These are phyloP conservation scores for Ammopiptanthus mongolicus DNA, from an alignment of 306 rosid species.

Conservation along the genomic window DNA sequence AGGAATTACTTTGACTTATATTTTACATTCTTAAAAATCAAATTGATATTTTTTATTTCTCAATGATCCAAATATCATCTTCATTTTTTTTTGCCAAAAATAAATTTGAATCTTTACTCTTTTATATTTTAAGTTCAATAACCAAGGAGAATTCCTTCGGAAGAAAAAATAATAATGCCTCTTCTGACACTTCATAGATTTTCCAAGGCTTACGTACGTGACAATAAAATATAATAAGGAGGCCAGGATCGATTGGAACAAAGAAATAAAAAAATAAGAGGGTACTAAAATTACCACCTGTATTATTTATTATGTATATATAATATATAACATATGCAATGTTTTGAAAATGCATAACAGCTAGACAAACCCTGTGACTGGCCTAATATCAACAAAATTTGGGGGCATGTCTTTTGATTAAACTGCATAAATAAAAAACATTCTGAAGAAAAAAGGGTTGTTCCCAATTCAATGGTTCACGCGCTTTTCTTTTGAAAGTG, in stretches of 20 bases:
- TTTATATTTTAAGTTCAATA: background rate
- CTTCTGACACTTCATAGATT: background rate
- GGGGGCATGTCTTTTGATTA: constrained; percentile 6
- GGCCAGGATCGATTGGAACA: background rate
- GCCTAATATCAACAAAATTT: constrained; percentile 47
- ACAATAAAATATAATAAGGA: background rate
- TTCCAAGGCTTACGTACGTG: background rate
- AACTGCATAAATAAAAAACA: background rate
- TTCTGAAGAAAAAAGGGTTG: background rate
- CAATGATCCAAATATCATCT: too few species aligned
- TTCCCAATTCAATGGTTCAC: constrained; percentile 40
- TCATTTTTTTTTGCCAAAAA: too few species aligned
- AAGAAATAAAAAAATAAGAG: background rate
- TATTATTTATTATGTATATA: constrained; percentile 27
- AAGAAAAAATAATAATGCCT: background rate
- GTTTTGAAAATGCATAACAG: constrained; percentile 37
- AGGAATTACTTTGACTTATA: too few species aligned
- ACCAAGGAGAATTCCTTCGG: background rate
- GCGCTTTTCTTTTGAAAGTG: constrained; percentile 26
- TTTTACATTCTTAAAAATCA: too few species aligned
- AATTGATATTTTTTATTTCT: too few species aligned
- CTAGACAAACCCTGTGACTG: constrained; percentile 36
- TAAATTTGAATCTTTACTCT: too few species aligned
- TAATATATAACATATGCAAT: background rate
- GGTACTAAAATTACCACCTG: background rate